Base-by-base conservation (phyloP, 2,329 filamentous ascomycete genomes). In the Fusarium verrucosum region DNA sequence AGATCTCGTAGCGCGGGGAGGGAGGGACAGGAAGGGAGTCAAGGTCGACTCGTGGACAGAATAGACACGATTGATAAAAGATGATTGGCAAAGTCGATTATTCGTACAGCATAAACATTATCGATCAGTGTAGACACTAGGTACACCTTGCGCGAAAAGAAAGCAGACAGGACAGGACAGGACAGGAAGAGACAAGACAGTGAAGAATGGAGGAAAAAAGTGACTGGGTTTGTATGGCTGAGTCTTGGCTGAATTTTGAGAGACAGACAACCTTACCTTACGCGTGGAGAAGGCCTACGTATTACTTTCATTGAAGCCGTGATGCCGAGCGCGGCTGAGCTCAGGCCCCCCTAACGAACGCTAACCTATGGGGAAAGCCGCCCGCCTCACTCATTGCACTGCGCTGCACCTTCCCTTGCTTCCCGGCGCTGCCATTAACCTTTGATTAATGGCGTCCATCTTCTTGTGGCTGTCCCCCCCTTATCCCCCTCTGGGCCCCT, bases 291-390 rank as follows among this genome's bases (percentile, higher is more conserved):
- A 68, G 49, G 62, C 32, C 62, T 70, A 70, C 69, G 66, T 71
- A 70, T 65, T 63, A 58, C 59, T 20, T 6, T 25, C 6, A 25
- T 25, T 55, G 55, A 71, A 70, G 69, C 69, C 69, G 69, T 64
- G 69, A 71, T 72, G 68, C 69, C 69, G 69, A 70, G 66, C 68
- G 65, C 68, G 69, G 69, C 68, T 71, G 69, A 68, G 65, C 67
- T 55, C 20, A 56, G 66, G 40, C 69, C 61, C 61, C 64, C 33
- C 52, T 59, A 1, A 23, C 60, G 50, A 49, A 59, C 33, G n/a
- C n/a, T n/a, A n/a, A n/a, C 66, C 50, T 40, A 65, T 59, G n/a
- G 55, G 66, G n/a, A 51, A 66, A 65, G 58, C 58, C 32, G 30
- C 28, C 36, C 50, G 51, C 58, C 43, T 41, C 44, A 33, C 47